phyloP scores from a whole-genome alignment of 176 grass and related monocot genomes.

The Oryza nivara region DNA sequence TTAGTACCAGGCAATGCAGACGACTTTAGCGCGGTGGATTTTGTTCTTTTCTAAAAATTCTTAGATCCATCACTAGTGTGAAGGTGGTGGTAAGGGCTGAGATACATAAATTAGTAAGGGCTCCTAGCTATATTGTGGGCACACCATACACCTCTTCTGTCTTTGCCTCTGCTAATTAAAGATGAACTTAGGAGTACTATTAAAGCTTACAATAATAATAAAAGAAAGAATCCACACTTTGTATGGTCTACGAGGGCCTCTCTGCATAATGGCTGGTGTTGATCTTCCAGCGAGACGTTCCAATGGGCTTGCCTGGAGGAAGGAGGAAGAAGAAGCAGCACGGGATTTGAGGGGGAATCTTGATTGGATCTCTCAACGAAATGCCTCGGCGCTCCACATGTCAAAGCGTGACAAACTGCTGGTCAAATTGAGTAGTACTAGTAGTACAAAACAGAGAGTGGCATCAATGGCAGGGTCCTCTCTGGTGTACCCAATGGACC shows the following conservation, averaged over 20 bases:
- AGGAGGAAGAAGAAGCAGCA: background rate
- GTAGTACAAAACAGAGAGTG: background rate
- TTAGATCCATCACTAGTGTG: too few species aligned
- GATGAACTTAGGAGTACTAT: background rate
- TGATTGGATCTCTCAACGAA: slow-evolving; percentile 39
- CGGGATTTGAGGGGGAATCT: slow-evolving; percentile 32
- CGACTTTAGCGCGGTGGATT: too few species aligned
- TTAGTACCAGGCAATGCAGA: too few species aligned
- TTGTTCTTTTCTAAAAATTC: too few species aligned
- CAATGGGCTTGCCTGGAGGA: background rate
- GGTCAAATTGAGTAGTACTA: background rate
- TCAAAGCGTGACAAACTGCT: background rate
- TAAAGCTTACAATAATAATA: background rate
- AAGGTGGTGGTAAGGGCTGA: too few species aligned
- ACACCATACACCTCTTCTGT: too few species aligned
- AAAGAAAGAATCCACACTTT: background rate
- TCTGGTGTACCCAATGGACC: background rate
- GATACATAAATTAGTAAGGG: too few species aligned
- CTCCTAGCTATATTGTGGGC: too few species aligned
- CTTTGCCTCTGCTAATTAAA: too few species aligned
- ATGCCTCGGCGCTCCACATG: background rate
- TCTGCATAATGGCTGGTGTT: background rate
- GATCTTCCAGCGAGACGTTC: background rate
- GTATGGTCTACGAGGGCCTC: background rate
- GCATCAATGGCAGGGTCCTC: background rate